Base-by-base conservation (phyloP, 2,329 filamentous ascomycete species). In the Beauveria medogensis region DNA sequence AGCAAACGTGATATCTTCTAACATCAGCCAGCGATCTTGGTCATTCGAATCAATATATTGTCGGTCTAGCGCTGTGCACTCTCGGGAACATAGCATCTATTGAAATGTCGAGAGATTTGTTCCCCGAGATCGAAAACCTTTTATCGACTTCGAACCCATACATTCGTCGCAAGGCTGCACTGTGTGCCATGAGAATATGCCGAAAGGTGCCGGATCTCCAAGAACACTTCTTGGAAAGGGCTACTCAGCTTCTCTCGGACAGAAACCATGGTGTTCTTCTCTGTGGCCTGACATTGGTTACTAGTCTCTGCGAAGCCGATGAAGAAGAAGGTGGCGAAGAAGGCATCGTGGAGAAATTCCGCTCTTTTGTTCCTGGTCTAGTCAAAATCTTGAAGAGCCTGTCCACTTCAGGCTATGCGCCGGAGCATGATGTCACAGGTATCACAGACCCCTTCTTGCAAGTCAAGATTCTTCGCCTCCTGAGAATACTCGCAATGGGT, bases 111-210 rank as follows among this genome's bases (percentile, higher is more conserved):
- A 84, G 94, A 80, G 94, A 99, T 76, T 80, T 99, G 22, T 99
- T 99, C 74, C 85, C 92, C 67, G 93, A 99, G 80, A 90, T 99
- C 73, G 95, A 99, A 75, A 90, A 84, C 63, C 86, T 97, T 54
- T 80, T 99, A 65, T 89, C 92, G 47, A 97, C 92, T 54, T 88
- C 92, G 58, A 99, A 99, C 73, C 94, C 94, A n/a, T 99, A 99
- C 73, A 97, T 99, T 71, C 85, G 94, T 68, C 86, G 94, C 68
- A 99, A 99, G 79, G 94, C 94, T 20, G 94, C 94, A 4, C 82
- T 99, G n/a, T 99, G 94, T 76, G 94, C 94, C 55, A 99, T 99
- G 94, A 86, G 92, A 66, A 97, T 99, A 81, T 97, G 92, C 77
- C 89, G 92, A 69, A 99, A 99, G 75, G 94, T 99, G 12, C 94